Percentiles rank a stretch among this genome's conserved stretches.
phyloP scores from a whole-genome alignment of 2,329 filamentous ascomycete genomes.

The Apiospora kogelbergensis region DNA sequence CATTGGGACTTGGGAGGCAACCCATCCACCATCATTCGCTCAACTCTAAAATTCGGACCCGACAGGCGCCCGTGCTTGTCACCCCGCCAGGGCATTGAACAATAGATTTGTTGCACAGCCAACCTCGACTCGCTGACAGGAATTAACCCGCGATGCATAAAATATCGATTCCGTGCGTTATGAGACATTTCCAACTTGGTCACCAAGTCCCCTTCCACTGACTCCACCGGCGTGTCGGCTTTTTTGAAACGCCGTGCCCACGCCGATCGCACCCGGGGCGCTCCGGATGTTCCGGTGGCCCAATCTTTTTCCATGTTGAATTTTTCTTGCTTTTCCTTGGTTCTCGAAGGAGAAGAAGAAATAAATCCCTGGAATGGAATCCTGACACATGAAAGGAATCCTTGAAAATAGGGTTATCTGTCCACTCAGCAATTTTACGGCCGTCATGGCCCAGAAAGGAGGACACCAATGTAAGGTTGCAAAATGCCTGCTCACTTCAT shows the following conservation, averaged over 20 bases:
- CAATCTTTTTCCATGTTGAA: not conserved
- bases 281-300: not conserved
- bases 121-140: not conserved
- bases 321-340: not conserved
- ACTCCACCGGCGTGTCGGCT: not conserved
- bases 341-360: not conserved
- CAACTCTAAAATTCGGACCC: conserved; percentile 2
- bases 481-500: not conserved
- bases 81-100: not conserved
- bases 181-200: conserved; percentile 5
- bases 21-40: not conserved
- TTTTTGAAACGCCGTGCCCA: conserved; percentile 5
- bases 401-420: not conserved
- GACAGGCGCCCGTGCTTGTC: not conserved
- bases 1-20: not conserved
- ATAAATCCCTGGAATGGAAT: no score
- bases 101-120: not conserved
- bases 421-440: no score
- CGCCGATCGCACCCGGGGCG: not conserved
- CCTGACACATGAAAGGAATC: no score
- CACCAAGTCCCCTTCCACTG: not conserved
- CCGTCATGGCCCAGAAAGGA: not conserved
- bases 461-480: not conserved
- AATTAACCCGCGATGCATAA: not conserved
- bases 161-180: not conserved